Conservation (phyloP, 495 filamentous ascomycete genomes). For the Hypoxylon rickii region DNA sequence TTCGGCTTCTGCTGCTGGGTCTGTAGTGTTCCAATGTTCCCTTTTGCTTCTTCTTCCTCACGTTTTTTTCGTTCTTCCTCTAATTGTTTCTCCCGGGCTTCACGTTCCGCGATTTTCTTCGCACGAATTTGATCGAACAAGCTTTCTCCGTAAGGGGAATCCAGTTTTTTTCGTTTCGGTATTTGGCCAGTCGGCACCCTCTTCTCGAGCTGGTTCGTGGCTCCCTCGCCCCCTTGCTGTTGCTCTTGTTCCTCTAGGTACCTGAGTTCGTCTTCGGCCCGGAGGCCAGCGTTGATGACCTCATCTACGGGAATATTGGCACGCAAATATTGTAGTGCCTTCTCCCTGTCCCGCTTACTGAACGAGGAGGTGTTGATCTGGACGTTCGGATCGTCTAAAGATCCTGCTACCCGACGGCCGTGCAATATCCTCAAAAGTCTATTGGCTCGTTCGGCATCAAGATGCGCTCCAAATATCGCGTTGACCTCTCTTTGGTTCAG, state of each 20-base stretch:
- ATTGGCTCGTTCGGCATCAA: constrained; percentile 62
- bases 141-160: constrained; percentile 52
- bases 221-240: constrained; percentile 41
- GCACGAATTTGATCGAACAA: constrained; percentile 55
- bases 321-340: constrained; percentile 71
- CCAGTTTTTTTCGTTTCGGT: constrained; percentile 20
- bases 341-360: constrained; percentile 39
- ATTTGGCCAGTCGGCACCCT: constrained; percentile 27
- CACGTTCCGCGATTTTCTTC: constrained; percentile 45
- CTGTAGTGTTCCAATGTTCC: constrained; percentile 57
- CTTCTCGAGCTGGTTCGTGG: constrained; percentile 24
- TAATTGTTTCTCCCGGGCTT: constrained; percentile 40
- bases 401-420: constrained; percentile 73
- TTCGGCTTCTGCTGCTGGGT: constrained; percentile 35
- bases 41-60: constrained; percentile 58
- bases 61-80: constrained; percentile 52
- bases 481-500: constrained; percentile 61
- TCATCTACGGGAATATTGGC: constrained; percentile 74
- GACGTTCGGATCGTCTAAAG: constrained; percentile 61
- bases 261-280: constrained; percentile 61
- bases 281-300: constrained; percentile 58
- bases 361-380: constrained; percentile 40
- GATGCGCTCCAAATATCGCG: constrained; percentile 62
- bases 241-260: constrained; percentile 64
- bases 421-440: constrained; percentile 70